Evolutionary conservation across 495 filamentous ascomycete genomes (phyloP), one percentile per base, ranked within the genome.

Genomic region (Astrothelium macrocarpum): DNA sequence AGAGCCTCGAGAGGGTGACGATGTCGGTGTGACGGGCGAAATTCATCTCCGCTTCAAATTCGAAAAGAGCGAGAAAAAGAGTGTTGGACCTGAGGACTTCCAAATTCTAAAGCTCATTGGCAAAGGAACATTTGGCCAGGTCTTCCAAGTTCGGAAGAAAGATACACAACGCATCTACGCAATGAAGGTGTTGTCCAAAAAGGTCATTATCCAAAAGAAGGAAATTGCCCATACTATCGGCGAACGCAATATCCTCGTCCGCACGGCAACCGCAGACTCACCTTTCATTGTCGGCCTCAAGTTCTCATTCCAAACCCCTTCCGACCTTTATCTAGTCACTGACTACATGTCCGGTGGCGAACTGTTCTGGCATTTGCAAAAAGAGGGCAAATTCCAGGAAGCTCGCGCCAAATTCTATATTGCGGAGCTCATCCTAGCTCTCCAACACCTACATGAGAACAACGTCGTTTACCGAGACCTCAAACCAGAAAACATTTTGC

Each of bases 341-440:
- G 95, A 97, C 72, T 99, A 96, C 79, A 97, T 99, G 94, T 97
- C 95, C 3, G 94, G 94, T 3, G 95, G 94, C 39, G 94, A 97
- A 73, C 78, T 99, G 1, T 99, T 99, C 76, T 99, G 93, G 91
- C 94, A 99, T 78, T 77, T 99, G 49, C 94, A 98, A 72, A 95
- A 95, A 75, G 94, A 97, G 72, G 95, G 95, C 45, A 87, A 91
- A 20, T 99, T 99, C 73, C 85, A 92, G 67, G 94, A 97, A 77
- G 87, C 87, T 63, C 85, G 94, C 5, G 94, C 95, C 60, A 98
- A 96, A 75, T 99, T 99, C 73, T 99, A 99, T 73, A 97, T 97
- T 73, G 95, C 94, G 16, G 94, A 99, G 75, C 82, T 97, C 61
- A 97, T 99, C 66, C 81, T 97, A 46, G 91, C 95, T 9, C 85